Evolutionary conservation across 192 early-diverging fungal genomes (phyloP).

Genomic region (Funneliformis geosporum): DNA sequence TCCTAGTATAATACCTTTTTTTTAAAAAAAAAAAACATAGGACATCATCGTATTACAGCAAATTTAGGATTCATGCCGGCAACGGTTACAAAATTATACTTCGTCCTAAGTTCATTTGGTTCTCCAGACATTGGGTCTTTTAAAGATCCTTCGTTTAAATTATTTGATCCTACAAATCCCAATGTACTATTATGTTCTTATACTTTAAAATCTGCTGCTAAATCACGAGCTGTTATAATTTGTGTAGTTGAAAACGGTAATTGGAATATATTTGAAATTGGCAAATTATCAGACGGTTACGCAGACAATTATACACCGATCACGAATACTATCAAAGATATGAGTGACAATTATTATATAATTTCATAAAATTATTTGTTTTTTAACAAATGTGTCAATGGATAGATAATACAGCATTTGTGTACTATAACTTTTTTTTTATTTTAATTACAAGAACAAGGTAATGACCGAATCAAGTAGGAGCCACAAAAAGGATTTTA

Average conservation of each 20-base stretch:
- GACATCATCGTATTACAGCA: slow-evolving; percentile 26
- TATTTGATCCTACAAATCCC: slow-evolving; percentile 21
- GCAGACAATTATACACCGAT: slow-evolving; percentile 29
- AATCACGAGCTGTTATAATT: slow-evolving; percentile 30
- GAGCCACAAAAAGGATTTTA: too few relatives aligned
- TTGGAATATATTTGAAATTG: slow-evolving; percentile 27
- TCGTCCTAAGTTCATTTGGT: slow-evolving; percentile 24
- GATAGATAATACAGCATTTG: too few relatives aligned
- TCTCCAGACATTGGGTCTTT: slow-evolving; percentile 19
- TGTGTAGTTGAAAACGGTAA: slow-evolving; percentile 8
- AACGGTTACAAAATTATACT: slow-evolving; percentile 26
- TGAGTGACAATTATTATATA: neutral
- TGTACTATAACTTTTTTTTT: too few relatives aligned
- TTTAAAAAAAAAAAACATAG: neutral
- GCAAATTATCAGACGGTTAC: slow-evolving; percentile 22
- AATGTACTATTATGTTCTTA: slow-evolving; percentile 24
- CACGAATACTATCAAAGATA: neutral
- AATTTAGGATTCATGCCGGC: slow-evolving; percentile 19
- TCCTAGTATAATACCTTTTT: neutral
- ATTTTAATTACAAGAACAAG: too few relatives aligned
- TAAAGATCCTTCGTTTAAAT: slow-evolving; percentile 15
- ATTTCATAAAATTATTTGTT: too few relatives aligned
- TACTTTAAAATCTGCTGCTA: slow-evolving; percentile 13
- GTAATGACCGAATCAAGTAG: too few relatives aligned
- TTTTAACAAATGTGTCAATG: too few relatives aligned